phyloP scores from a whole-genome alignment of 225 moss, liverwort and hornwort species.

The Physcomitrellopsis africana region DNA sequence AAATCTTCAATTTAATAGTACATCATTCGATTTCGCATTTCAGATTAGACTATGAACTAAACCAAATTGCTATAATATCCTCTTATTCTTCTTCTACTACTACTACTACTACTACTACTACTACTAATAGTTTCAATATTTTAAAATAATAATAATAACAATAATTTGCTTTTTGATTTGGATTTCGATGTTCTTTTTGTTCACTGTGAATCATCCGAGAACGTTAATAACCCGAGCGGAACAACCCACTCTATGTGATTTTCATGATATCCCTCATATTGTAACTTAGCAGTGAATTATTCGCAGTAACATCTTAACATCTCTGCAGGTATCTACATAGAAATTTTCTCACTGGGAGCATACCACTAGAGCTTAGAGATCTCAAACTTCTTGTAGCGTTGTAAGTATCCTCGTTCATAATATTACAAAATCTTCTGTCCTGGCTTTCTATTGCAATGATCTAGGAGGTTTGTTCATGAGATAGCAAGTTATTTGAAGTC shows the following conservation, averaged over 20 bases:
- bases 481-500: neutral
- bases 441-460: neutral
- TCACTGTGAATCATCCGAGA: neutral
- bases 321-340: slow-evolving; percentile 58
- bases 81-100: too few species aligned
- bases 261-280: neutral
- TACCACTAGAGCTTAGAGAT: slow-evolving; percentile 54
- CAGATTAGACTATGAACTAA: neutral
- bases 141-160: too few species aligned
- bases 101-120: too few species aligned
- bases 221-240: too few species aligned
- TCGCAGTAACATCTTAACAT: neutral
- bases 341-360: slow-evolving; percentile 53
- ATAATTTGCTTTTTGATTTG: too few species aligned
- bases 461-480: neutral
- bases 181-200: too few species aligned
- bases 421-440: slow-evolving; percentile 11
- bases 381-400: slow-evolving; percentile 39
- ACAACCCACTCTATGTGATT: neutral
- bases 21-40: too few species aligned
- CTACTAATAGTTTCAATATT: too few species aligned
- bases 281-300: neutral
- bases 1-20: neutral
- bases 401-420: slow-evolving; percentile 20
- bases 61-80: too few species aligned